These are phyloP conservation scores for Talaromyces sp. DNA, from an alignment of 2,329 filamentous ascomycete genomes.

Conservation along the genomic window DNA sequence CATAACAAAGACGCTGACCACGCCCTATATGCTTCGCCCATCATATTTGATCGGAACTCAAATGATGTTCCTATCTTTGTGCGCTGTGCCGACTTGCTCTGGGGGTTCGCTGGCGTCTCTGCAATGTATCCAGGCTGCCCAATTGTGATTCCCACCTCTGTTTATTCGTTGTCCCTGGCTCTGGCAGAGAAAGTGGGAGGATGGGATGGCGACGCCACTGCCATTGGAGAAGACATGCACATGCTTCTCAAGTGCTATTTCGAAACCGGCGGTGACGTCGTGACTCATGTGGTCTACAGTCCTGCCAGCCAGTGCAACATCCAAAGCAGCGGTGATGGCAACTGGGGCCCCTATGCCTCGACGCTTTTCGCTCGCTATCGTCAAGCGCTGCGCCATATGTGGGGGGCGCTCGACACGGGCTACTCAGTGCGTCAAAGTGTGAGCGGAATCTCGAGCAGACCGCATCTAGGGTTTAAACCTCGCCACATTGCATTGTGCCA, in stretches of 20 bases:
- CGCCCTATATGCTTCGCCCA: slow-evolving; percentile 64
- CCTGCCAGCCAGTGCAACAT: slow-evolving; percentile 71
- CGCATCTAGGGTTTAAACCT: slow-evolving; percentile 28
- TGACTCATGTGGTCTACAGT: slow-evolving; percentile 58
- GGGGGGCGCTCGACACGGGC: slow-evolving; percentile 64
- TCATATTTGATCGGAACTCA: slow-evolving; percentile 70
- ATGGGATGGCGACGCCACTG: slow-evolving; percentile 65
- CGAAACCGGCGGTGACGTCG: slow-evolving; percentile 63
- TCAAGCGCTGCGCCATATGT: slow-evolving; percentile 68
- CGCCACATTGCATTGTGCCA: slow-evolving; percentile 53
- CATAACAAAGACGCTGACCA: slow-evolving; percentile 37
- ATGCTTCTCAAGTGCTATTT: slow-evolving; percentile 79
- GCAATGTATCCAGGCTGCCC: slow-evolving; percentile 60
- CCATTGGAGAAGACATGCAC: slow-evolving; percentile 70
- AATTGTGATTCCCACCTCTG: slow-evolving; percentile 66
- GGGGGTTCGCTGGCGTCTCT: slow-evolving; percentile 66
- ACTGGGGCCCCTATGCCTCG: slow-evolving; percentile 40
- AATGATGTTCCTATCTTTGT: slow-evolving; percentile 63
- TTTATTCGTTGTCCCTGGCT: slow-evolving; percentile 64
- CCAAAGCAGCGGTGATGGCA: slow-evolving; percentile 51
- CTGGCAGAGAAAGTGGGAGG: slow-evolving; percentile 64
- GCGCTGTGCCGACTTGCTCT: slow-evolving; percentile 66
- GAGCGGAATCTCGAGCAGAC: slow-evolving; percentile 14
- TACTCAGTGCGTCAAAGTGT: slow-evolving; percentile 49
- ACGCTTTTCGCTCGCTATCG: slow-evolving; percentile 64